Evolutionary conservation across 345 rosid genomes (phyloP).

Genomic region (Lepidium africanum): DNA sequence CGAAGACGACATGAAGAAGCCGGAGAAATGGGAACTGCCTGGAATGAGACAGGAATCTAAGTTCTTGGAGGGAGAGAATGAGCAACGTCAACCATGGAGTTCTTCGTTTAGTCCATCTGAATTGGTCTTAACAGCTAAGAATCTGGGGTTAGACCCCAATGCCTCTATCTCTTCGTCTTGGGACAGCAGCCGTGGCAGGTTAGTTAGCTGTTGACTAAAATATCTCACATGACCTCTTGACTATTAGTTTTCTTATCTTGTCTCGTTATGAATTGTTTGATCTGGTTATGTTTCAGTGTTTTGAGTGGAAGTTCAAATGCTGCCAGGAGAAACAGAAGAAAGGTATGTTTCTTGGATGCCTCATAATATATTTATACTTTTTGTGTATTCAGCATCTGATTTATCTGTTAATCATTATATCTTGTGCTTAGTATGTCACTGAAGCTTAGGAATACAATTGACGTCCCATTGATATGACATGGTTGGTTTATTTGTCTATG

Average conservation of each 20-base stretch:
- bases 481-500: not conserved
- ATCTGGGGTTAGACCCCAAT: conserved; percentile 53
- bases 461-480: not conserved
- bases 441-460: not conserved
- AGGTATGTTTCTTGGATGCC: conserved; percentile 35
- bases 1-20: conserved; percentile 33
- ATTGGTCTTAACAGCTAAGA: conserved; percentile 53
- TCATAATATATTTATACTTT: not conserved
- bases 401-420: not conserved
- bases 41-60: conserved; percentile 44
- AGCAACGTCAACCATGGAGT: conserved; percentile 12
- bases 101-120: conserved; percentile 48
- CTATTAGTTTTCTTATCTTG: not conserved
- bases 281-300: conserved; percentile 30
- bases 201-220: not conserved
- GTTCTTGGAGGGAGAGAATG: conserved; percentile 25
- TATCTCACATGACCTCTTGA: not conserved
- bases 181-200: conserved; percentile 63
- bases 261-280: not conserved
- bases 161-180: conserved; percentile 59
- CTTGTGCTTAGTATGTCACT: not conserved
- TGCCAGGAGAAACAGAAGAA: conserved; percentile 69
- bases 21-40: conserved; percentile 54
- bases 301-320: conserved; percentile 66
- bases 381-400: not conserved